Percentiles rank a stretch among this genome's conserved stretches.
Conservation (phyloP, 169 alveolate species). For the Eimeria falciformis region DNA sequence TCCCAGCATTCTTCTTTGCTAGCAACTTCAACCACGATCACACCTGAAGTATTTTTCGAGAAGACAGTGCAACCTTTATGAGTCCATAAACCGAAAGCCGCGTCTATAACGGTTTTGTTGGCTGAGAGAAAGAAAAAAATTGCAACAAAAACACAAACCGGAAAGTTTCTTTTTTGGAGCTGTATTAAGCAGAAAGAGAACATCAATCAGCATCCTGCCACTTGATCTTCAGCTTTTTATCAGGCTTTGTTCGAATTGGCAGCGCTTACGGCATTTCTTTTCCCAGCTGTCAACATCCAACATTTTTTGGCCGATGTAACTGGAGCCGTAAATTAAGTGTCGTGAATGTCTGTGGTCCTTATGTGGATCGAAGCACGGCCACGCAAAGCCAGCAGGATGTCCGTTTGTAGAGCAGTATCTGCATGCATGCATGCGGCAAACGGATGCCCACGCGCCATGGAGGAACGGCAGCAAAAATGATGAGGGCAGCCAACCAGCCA, state of each 20-base stretch:
- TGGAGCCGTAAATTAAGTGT: not conserved
- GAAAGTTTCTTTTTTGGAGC: no score
- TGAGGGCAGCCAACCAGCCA: not conserved
- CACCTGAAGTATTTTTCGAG: not conserved
- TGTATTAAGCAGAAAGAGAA: no score
- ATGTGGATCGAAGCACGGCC: conserved; percentile 12
- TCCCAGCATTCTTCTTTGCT: conserved; percentile 2
- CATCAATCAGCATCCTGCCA: no score
- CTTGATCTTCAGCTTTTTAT: not conserved
- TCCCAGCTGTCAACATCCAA: not conserved
- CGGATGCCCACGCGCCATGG: not conserved
- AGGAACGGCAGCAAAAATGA: not conserved
- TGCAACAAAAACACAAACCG: not conserved
- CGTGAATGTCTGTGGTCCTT: not conserved
- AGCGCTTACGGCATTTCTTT: conserved; percentile 1
- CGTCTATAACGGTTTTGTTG: not conserved
- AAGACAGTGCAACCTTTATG: not conserved
- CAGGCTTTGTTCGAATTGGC: not conserved
- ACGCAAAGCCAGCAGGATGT: not conserved
- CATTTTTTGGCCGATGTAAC: not conserved
- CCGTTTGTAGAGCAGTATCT: conserved; percentile 20
- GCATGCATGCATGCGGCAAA: not conserved
- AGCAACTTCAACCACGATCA: not conserved
- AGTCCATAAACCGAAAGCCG: not conserved
- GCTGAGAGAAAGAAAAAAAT: not conserved